Conservation (phyloP, 2,329 filamentous ascomycete species). For the Penicillium freii region DNA sequence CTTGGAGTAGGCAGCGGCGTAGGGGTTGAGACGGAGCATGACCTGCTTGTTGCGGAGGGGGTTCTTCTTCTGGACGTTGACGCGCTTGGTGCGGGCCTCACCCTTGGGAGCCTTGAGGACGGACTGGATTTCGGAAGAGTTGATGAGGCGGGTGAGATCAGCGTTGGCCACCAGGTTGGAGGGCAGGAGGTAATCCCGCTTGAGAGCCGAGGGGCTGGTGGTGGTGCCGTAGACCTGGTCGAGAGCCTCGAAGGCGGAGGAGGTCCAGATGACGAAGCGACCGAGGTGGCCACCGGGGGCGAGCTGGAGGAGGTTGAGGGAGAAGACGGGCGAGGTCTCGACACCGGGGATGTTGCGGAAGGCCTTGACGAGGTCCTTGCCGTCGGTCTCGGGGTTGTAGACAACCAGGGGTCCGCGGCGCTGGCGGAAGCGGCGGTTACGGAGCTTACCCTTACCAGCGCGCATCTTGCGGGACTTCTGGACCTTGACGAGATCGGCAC, state of each 20-base stretch:
- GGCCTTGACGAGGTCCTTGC: conserved; percentile 86
- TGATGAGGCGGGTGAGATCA: conserved; percentile 96
- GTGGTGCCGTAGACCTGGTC: conserved; percentile 96
- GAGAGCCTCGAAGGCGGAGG: conserved; percentile 90
- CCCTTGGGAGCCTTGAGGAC: conserved; percentile 91
- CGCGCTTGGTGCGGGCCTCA: conserved; percentile 83
- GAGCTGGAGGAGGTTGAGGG: conserved; percentile 98
- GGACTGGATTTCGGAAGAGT: conserved; percentile 97
- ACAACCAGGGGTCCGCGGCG: conserved; percentile 96
- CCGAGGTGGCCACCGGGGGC: conserved; percentile 98
- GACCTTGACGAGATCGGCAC: conserved; percentile 90
- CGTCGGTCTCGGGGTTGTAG: conserved; percentile 93
- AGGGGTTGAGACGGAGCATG: conserved; percentile 96
- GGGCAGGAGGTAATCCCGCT: conserved; percentile 98
- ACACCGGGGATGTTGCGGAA: conserved; percentile 99
- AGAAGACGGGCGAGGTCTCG: conserved; percentile 90
- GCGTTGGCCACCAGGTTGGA: conserved; percentile 90
- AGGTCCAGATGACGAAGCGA: conserved; percentile 99
- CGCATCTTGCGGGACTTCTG: conserved; percentile 95
- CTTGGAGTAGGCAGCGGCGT: conserved; percentile 86
- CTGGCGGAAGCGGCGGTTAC: conserved; percentile 94
- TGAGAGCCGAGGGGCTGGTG: conserved; percentile 82
- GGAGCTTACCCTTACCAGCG: conserved; percentile 97
- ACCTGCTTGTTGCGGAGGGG: conserved; percentile 99
- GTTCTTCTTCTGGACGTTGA: conserved; percentile 98